phyloP scores from a whole-genome alignment of 2,329 filamentous ascomycete genomes.

The Thelonectria discophora region DNA sequence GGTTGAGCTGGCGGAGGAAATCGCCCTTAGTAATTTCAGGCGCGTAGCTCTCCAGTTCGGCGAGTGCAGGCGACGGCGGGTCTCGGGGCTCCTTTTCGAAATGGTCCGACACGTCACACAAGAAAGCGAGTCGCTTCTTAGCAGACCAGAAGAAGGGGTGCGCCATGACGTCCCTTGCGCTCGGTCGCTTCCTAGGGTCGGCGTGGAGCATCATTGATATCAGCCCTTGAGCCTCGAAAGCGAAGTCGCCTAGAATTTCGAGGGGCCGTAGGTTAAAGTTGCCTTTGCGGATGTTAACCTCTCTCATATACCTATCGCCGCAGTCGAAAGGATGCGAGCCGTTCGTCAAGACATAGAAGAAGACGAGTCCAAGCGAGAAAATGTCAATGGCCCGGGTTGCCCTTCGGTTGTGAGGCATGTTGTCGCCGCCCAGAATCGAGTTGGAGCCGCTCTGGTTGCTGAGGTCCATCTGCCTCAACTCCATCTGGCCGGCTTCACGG shows the following conservation, averaged over 20 bases:
- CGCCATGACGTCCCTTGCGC: slow-evolving; percentile 80
- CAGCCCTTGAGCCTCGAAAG: slow-evolving; percentile 86
- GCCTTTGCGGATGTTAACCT: slow-evolving; percentile 96
- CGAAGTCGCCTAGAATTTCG: slow-evolving; percentile 81
- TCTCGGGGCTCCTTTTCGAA: slow-evolving; percentile 93
- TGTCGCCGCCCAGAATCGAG: slow-evolving; percentile 64
- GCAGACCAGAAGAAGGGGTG: slow-evolving; percentile 97
- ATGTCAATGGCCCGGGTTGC: slow-evolving; percentile 97
- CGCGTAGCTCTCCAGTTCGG: slow-evolving; percentile 65
- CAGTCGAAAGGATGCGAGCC: slow-evolving; percentile 94
- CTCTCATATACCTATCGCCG: slow-evolving; percentile 92
- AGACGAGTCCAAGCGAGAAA: slow-evolving; percentile 96
- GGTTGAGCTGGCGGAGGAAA: slow-evolving; percentile 78
- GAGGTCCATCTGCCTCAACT: slow-evolving; percentile 55
- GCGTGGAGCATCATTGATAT: slow-evolving; percentile 79
- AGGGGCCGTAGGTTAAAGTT: slow-evolving; percentile 77
- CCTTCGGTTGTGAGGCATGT: slow-evolving; percentile 71
- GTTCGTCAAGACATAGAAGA: slow-evolving; percentile 96
- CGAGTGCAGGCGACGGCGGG: slow-evolving; percentile 75
- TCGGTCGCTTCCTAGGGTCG: slow-evolving; percentile 68
- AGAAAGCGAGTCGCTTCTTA: slow-evolving; percentile 87
- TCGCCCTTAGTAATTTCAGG: slow-evolving; percentile 69
- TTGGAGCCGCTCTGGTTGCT: slow-evolving; percentile 70
- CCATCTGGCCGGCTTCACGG: slow-evolving; percentile 57
- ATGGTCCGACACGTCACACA: slow-evolving; percentile 96